Base-by-base conservation (phyloP, 768 basidiomycete species). In the Xerocomellus chrysenteron region DNA sequence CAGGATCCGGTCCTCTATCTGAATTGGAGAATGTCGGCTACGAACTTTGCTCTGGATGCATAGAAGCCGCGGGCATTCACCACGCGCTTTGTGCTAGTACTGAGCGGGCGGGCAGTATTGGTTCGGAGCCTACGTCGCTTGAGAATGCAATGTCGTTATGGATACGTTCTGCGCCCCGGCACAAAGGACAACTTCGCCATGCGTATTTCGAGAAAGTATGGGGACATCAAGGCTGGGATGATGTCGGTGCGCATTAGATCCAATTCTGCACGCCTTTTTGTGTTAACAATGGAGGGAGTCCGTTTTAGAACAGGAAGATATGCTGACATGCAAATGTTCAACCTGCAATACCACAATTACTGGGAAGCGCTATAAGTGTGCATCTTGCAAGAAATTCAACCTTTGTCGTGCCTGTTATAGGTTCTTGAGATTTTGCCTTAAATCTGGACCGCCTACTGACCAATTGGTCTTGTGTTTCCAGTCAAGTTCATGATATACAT, bases 401-500 rank as follows among this genome's bases (percentile, higher is more conserved):
- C 74, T 97, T 30, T 98, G 94, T 69, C 79, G 85, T 32, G 85
- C 85, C 1, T 94, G 92, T 65, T 94, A 90, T 69, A 82, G 88
- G 92, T 92, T 35, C 24, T 37, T 45, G 14, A 33, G 48, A 57
- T 74, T 59, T 44, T 44, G 47, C 26, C 12, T 21, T 45, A 6
- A 13, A 47, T 47, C 41, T 54, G 21, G 33, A 36, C 9, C 2
- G 13, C 47, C 9, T 47, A 35, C 53, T 59, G 11, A 55, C 37
- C n/a, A 3, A 28, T 47, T 12, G 5, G 17, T 46, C 11, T 21
- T 30, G 14, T 26, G 41, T 33, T 53, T 51, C 46, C 59, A 94
- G 93, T 66, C 85, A 91, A 74, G 93, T 94, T 12, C 91, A 95
- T 61, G 92, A 94, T 64, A 82, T 96, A 16, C 94, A 98, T 65